A percentile compares a stretch with the other conserved stretches of the same genome.
Conservation (phyloP, 176 grass and related monocot genomes). For the Juncus effusus region DNA sequence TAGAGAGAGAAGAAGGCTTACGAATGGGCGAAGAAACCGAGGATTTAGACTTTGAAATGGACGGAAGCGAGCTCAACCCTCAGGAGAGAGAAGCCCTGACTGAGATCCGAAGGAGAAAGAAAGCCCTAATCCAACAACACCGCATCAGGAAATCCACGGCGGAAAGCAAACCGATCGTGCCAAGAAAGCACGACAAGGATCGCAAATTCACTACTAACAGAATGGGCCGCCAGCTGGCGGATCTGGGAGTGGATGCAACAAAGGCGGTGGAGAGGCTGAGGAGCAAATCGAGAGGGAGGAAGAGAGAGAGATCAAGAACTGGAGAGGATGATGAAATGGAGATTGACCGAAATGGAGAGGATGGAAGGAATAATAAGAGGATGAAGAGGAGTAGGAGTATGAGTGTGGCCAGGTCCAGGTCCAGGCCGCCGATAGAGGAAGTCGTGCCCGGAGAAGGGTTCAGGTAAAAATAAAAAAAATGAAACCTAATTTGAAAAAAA, state of each 20-base stretch:
- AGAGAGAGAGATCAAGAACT: too few relatives aligned
- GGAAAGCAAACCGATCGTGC: constrained; percentile 48
- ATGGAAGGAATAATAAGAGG: constrained; percentile 36
- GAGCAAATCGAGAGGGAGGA: too few relatives aligned
- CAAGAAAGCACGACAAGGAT: constrained; percentile 52
- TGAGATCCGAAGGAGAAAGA: constrained; percentile 45
- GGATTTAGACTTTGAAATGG: constrained; percentile 35
- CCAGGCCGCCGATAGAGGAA: constrained; percentile 30
- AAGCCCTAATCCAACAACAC: constrained; percentile 37
- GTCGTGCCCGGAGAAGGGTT: constrained; percentile 49
- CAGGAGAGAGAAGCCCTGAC: constrained; percentile 32
- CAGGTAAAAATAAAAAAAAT: too few relatives aligned
- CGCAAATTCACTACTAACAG: constrained; percentile 19
- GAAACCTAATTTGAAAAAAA: too few relatives aligned
- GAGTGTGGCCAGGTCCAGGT: constrained; percentile 18
- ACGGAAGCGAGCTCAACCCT: constrained; percentile 28
- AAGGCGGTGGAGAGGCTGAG: background rate
- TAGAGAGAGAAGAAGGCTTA: constrained; percentile 44
- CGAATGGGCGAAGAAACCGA: constrained; percentile 23
- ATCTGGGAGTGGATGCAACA: too few relatives aligned
- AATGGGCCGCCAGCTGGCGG: constrained; percentile 4
- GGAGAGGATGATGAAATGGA: constrained; percentile 27
- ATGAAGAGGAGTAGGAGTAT: background rate
- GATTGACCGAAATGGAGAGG: constrained; percentile 17
- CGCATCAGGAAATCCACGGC: constrained; percentile 51